Conservation (phyloP, 148 eudicot species). For the Hydrangea macrophylla region DNA sequence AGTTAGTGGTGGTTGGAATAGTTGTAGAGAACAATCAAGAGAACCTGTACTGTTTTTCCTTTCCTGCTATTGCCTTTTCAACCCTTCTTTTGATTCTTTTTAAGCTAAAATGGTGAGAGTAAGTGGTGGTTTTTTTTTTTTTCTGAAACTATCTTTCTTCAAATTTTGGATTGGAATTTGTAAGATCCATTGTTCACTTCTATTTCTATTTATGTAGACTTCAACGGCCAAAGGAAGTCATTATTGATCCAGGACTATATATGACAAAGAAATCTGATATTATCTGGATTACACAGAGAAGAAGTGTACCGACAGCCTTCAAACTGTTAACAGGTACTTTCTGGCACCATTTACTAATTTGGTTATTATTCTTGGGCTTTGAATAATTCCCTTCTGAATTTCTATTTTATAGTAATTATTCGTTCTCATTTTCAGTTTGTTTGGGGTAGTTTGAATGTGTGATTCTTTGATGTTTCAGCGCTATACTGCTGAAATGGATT, state of each 20-base stretch:
- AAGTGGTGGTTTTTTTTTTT: conserved; percentile 18
- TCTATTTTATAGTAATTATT: not conserved
- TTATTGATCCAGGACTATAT: conserved; percentile 45
- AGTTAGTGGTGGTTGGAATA: too few relatives aligned
- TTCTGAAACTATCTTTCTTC: not conserved
- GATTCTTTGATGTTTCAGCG: too few relatives aligned
- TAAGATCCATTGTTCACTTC: not conserved
- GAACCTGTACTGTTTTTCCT: too few relatives aligned
- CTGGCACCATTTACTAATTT: not conserved
- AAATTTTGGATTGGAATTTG: not conserved
- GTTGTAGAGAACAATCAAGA: too few relatives aligned
- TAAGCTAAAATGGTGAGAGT: conserved; percentile 71
- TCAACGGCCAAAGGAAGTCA: conserved; percentile 40
- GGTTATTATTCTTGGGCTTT: not conserved
- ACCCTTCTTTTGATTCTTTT: too few relatives aligned
- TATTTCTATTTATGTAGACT: conserved; percentile 13
- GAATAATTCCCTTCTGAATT: not conserved
- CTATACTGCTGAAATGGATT: too few relatives aligned
- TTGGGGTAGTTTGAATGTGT: not conserved
- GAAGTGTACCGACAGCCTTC: conserved; percentile 41
- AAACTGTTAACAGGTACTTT: conserved; percentile 37
- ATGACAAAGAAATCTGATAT: conserved; percentile 32
- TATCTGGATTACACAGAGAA: conserved; percentile 32
- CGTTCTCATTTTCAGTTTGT: not conserved
- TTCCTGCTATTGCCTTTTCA: too few relatives aligned